phyloP scores from a whole-genome alignment of 1,284 basidiomycete species.

The Ganoderma resinaceum region DNA sequence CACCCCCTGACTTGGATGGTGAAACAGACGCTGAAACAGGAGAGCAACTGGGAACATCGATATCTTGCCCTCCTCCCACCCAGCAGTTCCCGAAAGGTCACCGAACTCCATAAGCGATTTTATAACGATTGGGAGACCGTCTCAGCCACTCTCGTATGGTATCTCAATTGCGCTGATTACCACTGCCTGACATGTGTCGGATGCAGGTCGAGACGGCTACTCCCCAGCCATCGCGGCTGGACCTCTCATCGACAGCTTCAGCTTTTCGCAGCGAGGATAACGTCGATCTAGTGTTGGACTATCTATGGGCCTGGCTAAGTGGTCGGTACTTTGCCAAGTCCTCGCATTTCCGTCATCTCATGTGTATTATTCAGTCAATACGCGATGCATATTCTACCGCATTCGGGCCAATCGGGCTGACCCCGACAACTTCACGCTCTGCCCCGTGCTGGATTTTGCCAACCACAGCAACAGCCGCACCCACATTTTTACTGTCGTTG shows the following conservation, averaged over 20 bases:
- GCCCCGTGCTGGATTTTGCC: slow-evolving; percentile 87
- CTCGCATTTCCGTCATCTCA: slow-evolving; percentile 16
- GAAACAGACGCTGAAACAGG: slow-evolving; percentile 34
- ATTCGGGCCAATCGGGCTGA: slow-evolving; percentile 60
- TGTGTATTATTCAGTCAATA: slow-evolving; percentile 70
- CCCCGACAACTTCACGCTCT: slow-evolving; percentile 82
- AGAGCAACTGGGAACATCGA: slow-evolving; percentile 27
- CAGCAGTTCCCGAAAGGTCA: slow-evolving; percentile 4
- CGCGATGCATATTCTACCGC: slow-evolving; percentile 82
- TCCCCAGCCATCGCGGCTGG: slow-evolving; percentile 17
- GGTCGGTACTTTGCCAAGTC: slow-evolving; percentile 49
- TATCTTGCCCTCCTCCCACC: slow-evolving; percentile 58
- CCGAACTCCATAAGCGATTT: slow-evolving; percentile 50
- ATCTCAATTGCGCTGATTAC: neutral
- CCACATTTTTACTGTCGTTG: slow-evolving; percentile 51
- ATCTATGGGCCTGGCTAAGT: slow-evolving; percentile 89
- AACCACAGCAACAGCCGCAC: slow-evolving; percentile 65
- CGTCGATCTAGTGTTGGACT: slow-evolving; percentile 44
- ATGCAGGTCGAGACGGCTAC: slow-evolving; percentile 2
- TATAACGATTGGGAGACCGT: slow-evolving; percentile 64
- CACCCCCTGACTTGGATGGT: slow-evolving; percentile 84
- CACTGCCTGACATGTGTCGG: slow-evolving; percentile 19
- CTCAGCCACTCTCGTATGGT: slow-evolving; percentile 55
- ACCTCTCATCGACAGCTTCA: slow-evolving; percentile 3
- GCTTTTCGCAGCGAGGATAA: slow-evolving; percentile 12